Conservation (phyloP, 2,329 filamentous ascomycete species). For the Penicillium capsulatum region DNA sequence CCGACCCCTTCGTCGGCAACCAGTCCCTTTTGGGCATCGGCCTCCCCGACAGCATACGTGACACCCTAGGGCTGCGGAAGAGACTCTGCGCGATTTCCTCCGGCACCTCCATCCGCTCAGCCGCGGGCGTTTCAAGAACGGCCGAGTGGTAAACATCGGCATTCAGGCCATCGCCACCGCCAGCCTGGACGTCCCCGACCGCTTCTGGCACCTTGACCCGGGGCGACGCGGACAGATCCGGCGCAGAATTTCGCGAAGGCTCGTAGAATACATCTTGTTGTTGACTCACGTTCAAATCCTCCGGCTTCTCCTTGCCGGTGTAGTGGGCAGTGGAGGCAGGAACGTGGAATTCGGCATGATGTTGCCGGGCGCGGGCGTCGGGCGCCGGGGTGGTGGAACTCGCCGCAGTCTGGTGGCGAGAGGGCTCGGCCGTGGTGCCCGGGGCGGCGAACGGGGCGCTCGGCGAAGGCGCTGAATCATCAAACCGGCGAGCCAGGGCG, state of each 20-base stretch:
- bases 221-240: constrained; percentile 51
- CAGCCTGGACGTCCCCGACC: constrained; percentile 45
- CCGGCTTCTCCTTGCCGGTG: constrained; percentile 24
- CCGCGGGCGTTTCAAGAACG: constrained; percentile 19
- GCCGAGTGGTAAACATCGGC: constrained; percentile 53
- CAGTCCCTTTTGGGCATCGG: constrained; percentile 19
- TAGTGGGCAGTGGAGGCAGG: constrained; percentile 49
- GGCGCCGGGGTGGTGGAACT: constrained; percentile 29
- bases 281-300: constrained; percentile 43
- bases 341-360: constrained; percentile 50
- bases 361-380: constrained; percentile 46
- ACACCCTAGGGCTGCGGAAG: constrained; percentile 58
- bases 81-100: constrained; percentile 58
- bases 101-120: constrained; percentile 47
- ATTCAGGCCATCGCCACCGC: constrained; percentile 47
- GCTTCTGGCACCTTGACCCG: constrained; percentile 54
- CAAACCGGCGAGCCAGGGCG: constrained; percentile 55
- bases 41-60: constrained; percentile 52
- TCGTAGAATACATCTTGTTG: constrained; percentile 58
- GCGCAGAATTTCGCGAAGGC: constrained; percentile 45
- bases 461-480: constrained; percentile 41
- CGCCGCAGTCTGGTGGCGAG: constrained; percentile 12
- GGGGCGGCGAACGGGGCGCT: constrained; percentile 18
- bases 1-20: constrained; percentile 9
- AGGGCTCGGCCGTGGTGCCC: constrained; percentile 23